Conservation (phyloP, 108 stramenopile genomes). For the Skeletonema tropicum region DNA sequence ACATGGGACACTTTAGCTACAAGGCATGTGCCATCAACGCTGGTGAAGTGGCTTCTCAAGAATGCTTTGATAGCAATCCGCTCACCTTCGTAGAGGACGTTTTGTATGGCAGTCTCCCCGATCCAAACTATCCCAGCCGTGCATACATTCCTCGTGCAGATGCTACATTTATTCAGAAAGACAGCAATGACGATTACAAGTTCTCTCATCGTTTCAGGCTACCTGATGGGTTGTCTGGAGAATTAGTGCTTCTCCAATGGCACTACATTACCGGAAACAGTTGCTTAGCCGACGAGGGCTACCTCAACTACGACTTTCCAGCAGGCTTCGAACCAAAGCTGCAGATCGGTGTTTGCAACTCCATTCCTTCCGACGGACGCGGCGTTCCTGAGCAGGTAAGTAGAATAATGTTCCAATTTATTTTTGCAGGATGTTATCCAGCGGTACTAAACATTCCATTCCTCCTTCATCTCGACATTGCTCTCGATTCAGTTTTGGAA, state of each 20-base stretch:
- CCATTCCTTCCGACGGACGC: neutral
- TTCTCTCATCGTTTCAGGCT: neutral
- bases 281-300: neutral
- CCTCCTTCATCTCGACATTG: too few relatives aligned
- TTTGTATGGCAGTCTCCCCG: constrained; percentile 29
- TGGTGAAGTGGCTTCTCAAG: constrained; percentile 44
- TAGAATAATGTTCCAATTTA: neutral
- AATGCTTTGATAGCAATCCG: constrained; percentile 48
- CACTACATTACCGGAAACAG: constrained; percentile 55
- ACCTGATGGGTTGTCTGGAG: neutral
- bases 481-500: neutral
- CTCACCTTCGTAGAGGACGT: constrained; percentile 51
- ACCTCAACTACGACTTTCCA: neutral
- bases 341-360: neutral
- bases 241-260: constrained; percentile 7
- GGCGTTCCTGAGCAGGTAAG: constrained; percentile 1
- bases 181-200: neutral
- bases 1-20: constrained; percentile 47
- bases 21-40: constrained; percentile 37
- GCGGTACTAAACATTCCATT: too few relatives aligned
- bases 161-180: neutral
- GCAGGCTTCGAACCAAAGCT: neutral
- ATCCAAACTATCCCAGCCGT: constrained; percentile 40
- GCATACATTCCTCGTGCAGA: constrained; percentile 31
- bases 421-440: too few relatives aligned